Evolutionary conservation across 169 alveolate species (phyloP), one percentile per base, ranked within the genome.

Genomic region (Plasmodium knowlesi): DNA sequence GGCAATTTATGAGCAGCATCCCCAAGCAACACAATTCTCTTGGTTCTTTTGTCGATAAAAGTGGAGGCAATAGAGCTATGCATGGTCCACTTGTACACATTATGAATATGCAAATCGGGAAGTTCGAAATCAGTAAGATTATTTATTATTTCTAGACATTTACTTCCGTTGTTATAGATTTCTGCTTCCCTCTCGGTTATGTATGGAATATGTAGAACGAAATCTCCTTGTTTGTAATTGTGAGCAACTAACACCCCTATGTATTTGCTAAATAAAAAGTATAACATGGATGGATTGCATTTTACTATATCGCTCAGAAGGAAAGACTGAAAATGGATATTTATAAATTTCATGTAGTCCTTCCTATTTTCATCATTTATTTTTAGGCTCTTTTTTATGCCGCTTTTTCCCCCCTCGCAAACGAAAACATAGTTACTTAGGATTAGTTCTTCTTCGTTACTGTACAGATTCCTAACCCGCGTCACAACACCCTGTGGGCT

Each of bases 1-100:
- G 99, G 99, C 32, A 98, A 94, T 14, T 97, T 93, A 91, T 98
- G 99, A 4, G 99, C 99, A 37, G 99, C 95, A 84, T 98, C 99
- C 19, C 99, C 99, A n/a, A 96, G 96, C 30, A 98, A 83, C 54
- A 97, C 76, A 46, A 97, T 92, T 25, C 97, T 74, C 57, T 91
- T 83, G 32, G 95, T 93, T 12, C 85, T 78, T 50, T 78, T 78
- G 74, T 96, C 98, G 1, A 95, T 81, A 92, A 93, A 94, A 6
- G 98, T 85, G 5, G 91, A 85, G 5, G 98, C 96, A 71, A 97
- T 96, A 1, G 96, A 96, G 94, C 98, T 98, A 78, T 96, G 92
- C 86, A 94, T 96, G n/a, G 95, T 95, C 99, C 99, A 98, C 16
- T 85, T 84, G 9, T 54, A 50, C 54, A 96, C 76, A 71, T 95